phyloP scores from a whole-genome alignment of 73 alveolate species.

The Tetrahymena borealis region DNA sequence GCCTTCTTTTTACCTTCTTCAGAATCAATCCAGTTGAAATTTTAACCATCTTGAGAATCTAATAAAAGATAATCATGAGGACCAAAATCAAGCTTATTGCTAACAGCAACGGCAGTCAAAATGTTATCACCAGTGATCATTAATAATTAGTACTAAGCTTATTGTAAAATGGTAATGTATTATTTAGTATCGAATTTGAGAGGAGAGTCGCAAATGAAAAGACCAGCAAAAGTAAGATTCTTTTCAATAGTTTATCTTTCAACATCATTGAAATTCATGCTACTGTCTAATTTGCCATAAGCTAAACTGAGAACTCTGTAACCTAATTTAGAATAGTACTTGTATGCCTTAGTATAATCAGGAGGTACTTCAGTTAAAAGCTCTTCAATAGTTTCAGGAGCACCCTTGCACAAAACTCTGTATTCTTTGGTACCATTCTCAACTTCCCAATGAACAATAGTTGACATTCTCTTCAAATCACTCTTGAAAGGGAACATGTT shows the following conservation, averaged over 20 bases:
- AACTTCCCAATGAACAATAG: constrained; percentile 65
- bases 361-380: constrained; percentile 66
- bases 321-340: constrained; percentile 73
- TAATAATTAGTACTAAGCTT: constrained; percentile 64
- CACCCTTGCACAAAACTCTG: constrained; percentile 87
- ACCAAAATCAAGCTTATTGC: constrained; percentile 49
- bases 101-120: constrained; percentile 90
- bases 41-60: neutral
- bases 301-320: constrained; percentile 90
- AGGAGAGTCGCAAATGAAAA: constrained; percentile 88
- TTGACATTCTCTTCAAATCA: constrained; percentile 87
- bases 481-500: constrained; percentile 87
- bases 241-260: constrained; percentile 86
- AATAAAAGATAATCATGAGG: neutral
- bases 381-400: constrained; percentile 85
- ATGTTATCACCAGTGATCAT: constrained; percentile 95
- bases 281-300: constrained; percentile 55
- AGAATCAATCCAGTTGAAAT: constrained; percentile 34
- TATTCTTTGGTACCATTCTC: constrained; percentile 46
- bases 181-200: constrained; percentile 71
- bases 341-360: constrained; percentile 54
- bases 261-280: constrained; percentile 7
- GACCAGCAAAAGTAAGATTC: constrained; percentile 81
- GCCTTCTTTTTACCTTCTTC: constrained; percentile 50
- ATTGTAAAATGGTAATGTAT: constrained; percentile 66